These are phyloP conservation scores for Pilaira anomala DNA, from an alignment of 192 early-diverging fungal genomes.

Conservation along the genomic window DNA sequence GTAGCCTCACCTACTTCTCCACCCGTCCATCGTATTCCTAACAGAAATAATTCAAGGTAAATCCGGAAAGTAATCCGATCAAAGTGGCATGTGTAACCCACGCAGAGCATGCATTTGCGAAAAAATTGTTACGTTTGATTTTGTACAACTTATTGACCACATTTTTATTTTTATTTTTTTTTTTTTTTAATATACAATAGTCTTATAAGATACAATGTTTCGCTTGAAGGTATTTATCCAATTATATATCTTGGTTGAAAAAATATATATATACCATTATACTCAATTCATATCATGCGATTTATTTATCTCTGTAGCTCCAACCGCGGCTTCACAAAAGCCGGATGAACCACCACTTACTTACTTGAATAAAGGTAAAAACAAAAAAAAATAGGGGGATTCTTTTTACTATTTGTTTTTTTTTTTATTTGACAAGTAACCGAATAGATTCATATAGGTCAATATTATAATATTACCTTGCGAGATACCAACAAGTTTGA, in stretches of 20 bases:
- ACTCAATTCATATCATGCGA: too few relatives aligned
- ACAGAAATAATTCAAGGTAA: too few relatives aligned
- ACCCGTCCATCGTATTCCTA: too few relatives aligned
- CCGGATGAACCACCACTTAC: conserved; percentile 61
- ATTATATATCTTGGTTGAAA: too few relatives aligned
- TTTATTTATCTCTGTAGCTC: too few relatives aligned
- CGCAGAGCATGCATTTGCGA: too few relatives aligned
- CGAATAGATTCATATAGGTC: conserved; percentile 36
- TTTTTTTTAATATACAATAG: too few relatives aligned
- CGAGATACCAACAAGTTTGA: conserved; percentile 48
- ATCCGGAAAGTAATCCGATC: too few relatives aligned
- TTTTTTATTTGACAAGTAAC: not conserved
- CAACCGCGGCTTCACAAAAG: conserved; percentile 50
- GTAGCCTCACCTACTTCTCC: too few relatives aligned
- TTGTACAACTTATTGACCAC: too few relatives aligned
- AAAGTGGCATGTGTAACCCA: too few relatives aligned
- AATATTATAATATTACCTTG: conserved; percentile 56
- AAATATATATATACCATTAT: not conserved
- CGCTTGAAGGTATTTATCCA: conserved; percentile 21
- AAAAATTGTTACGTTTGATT: too few relatives aligned
- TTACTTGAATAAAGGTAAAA: conserved; percentile 70
- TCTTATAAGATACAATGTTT: not conserved
- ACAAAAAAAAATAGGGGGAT: not conserved
- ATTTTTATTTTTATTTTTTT: not conserved
- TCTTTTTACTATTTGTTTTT: not conserved